Conservation (phyloP, 768 basidiomycete species). For the Agaricus blazei region DNA sequence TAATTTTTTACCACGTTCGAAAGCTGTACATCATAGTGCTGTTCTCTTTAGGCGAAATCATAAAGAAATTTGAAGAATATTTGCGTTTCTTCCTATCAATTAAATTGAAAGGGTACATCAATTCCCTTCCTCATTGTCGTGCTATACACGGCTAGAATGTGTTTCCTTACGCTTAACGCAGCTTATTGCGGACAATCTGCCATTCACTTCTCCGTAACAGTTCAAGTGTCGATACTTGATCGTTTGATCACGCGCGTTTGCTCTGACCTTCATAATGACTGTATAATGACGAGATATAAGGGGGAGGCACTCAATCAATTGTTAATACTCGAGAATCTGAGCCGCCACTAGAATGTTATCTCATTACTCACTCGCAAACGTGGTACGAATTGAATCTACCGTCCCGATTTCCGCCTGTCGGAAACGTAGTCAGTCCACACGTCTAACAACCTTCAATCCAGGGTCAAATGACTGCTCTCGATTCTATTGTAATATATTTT, state of each 20-base stretch:
- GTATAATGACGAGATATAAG: neutral
- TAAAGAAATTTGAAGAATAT: neutral
- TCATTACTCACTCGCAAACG: neutral
- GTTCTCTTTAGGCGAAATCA: neutral
- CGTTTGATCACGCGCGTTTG: too few species aligned
- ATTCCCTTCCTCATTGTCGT: too few species aligned
- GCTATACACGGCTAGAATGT: too few species aligned
- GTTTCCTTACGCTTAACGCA: too few species aligned
- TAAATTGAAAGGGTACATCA: neutral
- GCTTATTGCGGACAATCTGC: too few species aligned
- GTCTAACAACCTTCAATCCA: neutral
- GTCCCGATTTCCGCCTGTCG: neutral
- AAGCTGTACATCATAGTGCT: neutral
- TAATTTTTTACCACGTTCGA: neutral
- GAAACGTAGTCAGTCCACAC: neutral
- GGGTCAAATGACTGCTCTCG: neutral
- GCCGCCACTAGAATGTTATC: too few species aligned
- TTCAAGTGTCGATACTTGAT: too few species aligned
- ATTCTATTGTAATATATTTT: neutral
- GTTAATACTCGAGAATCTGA: too few species aligned
- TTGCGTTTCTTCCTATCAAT: neutral
- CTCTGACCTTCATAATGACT: neutral
- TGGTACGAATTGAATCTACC: neutral
- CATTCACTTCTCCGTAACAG: too few species aligned
- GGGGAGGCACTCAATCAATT: neutral